phyloP scores from a whole-genome alignment of 805 yeast genomes.

The Sugiyamaella americana region DNA sequence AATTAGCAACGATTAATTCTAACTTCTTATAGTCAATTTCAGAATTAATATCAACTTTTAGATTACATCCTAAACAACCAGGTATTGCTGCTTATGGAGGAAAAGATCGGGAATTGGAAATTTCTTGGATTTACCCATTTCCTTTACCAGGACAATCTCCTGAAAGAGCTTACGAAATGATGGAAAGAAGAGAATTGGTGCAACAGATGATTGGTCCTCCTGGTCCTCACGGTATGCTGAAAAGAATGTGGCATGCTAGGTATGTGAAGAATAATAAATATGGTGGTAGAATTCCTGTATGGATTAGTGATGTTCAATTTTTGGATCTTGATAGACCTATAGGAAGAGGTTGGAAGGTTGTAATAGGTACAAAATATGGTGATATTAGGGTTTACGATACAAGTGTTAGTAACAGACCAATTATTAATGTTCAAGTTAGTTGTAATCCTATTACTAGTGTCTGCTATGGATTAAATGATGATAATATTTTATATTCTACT shows the following conservation, averaged over 20 bases:
- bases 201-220: background rate
- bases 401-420: conserved; percentile 12
- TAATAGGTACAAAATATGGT: conserved; percentile 65
- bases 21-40: conserved; percentile 5
- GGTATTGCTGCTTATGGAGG: conserved; percentile 47
- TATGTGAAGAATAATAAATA: conserved; percentile 68
- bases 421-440: conserved; percentile 8
- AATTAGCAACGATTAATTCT: background rate
- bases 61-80: conserved; percentile 33
- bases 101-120: conserved; percentile 40
- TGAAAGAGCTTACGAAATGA: background rate
- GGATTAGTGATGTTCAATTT: conserved; percentile 57
- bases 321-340: conserved; percentile 33
- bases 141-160: background rate
- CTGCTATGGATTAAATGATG: background rate
- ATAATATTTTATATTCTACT: background rate
- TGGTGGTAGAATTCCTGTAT: conserved; percentile 71
- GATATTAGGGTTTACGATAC: conserved; percentile 65
- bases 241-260: conserved; percentile 54
- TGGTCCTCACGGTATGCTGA: conserved; percentile 1
- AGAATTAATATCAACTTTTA: conserved; percentile 35
- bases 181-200: background rate
- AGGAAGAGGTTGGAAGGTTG: conserved; percentile 42
- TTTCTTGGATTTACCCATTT: conserved; percentile 22
- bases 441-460: background rate